Conservation (phyloP, 225 moss, liverwort and hornwort species). For the Marchantia polymorpha region DNA sequence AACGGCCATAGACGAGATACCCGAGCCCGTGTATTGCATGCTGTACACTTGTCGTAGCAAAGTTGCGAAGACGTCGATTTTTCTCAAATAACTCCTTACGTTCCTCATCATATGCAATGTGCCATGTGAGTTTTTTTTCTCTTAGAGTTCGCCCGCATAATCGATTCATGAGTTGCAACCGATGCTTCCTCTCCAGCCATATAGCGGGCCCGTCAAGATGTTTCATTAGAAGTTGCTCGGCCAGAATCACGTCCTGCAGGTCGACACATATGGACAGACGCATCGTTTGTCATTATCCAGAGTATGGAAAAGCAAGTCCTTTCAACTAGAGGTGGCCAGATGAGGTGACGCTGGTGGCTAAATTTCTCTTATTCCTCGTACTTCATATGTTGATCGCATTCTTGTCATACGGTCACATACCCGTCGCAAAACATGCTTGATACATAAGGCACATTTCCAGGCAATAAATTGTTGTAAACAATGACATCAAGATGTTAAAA, state of each 20-base stretch:
- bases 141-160: constrained; percentile 78
- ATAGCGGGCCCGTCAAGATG: constrained; percentile 82
- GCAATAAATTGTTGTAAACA: too few species aligned
- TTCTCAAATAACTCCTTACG: constrained; percentile 62
- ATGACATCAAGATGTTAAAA: too few species aligned
- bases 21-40: constrained; percentile 80
- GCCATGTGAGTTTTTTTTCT: constrained; percentile 57
- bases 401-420: too few species aligned
- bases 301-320: too few species aligned
- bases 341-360: too few species aligned
- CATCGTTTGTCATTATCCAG: background rate
- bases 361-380: too few species aligned
- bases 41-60: constrained; percentile 68
- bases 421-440: too few species aligned
- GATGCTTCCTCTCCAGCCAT: constrained; percentile 78
- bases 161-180: constrained; percentile 74
- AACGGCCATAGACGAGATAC: constrained; percentile 80
- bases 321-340: too few species aligned
- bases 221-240: constrained; percentile 92
- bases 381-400: too few species aligned
- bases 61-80: constrained; percentile 78
- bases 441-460: too few species aligned
- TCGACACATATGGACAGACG: too few species aligned
- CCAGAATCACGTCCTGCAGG: constrained; percentile 85
- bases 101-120: constrained; percentile 65